These are phyloP conservation scores for Furcasterigmium sp. DNA, from an alignment of 2,329 filamentous ascomycete species.

Conservation along the genomic window DNA sequence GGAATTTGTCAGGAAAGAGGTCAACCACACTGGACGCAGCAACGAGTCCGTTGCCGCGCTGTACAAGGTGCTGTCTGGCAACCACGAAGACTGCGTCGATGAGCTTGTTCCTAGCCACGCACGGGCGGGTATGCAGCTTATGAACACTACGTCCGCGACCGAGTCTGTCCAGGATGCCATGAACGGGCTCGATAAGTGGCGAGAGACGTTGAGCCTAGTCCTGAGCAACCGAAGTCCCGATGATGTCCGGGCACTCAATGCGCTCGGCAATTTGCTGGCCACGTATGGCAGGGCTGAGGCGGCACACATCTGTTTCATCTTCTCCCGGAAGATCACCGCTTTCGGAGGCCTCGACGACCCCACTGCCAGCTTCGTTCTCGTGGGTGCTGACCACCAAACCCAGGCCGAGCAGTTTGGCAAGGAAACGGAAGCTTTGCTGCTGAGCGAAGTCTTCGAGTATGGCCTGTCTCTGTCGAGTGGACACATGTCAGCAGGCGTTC, in stretches of 20 bases:
- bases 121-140: conserved; percentile 83
- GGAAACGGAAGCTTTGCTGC: conserved; percentile 79
- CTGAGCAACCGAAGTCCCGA: conserved; percentile 81
- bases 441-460: conserved; percentile 97
- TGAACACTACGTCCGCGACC: conserved; percentile 65
- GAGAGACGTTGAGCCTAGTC: conserved; percentile 80
- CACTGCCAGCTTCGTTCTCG: conserved; percentile 70
- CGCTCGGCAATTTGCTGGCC: conserved; percentile 75
- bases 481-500: conserved; percentile 52
- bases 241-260: conserved; percentile 71
- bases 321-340: conserved; percentile 64
- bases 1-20: conserved; percentile 92
- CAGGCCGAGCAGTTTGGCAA: conserved; percentile 67
- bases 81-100: conserved; percentile 90
- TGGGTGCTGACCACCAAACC: conserved; percentile 77
- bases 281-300: conserved; percentile 87
- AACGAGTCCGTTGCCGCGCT: conserved; percentile 86
- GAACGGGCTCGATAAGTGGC: conserved; percentile 88
- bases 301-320: conserved; percentile 89
- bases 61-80: conserved; percentile 91
- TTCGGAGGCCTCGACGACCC: conserved; percentile 83
- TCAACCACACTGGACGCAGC: conserved; percentile 73
- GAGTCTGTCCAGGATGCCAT: conserved; percentile 65
- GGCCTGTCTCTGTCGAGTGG: conserved; percentile 66
- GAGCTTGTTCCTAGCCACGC: conserved; percentile 92